Evolutionary conservation across 1,284 basidiomycete genomes (phyloP).

Genomic region (Cutaneotrichosporon cutaneum): DNA sequence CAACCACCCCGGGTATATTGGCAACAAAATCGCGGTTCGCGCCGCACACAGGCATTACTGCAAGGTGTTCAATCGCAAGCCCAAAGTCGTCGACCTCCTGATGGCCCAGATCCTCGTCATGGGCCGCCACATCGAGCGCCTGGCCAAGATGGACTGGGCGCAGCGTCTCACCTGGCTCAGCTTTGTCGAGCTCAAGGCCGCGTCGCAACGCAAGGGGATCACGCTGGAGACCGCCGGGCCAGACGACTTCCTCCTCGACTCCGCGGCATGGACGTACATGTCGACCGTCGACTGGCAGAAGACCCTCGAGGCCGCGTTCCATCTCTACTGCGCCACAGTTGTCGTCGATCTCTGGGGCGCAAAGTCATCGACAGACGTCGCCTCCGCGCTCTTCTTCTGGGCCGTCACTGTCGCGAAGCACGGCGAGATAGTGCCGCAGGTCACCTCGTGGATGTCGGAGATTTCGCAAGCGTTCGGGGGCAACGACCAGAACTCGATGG

Average conservation of each 20-base stretch:
- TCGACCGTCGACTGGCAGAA: conserved; percentile 26
- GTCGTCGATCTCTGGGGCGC: conserved; percentile 32
- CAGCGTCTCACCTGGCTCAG: conserved; percentile 14
- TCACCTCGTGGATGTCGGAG: conserved; percentile 13
- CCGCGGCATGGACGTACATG: conserved; percentile 16
- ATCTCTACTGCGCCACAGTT: conserved; percentile 37
- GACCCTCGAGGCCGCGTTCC: conserved; percentile 27
- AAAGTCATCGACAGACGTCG: conserved; percentile 15
- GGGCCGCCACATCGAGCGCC: conserved; percentile 18
- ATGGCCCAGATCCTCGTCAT: conserved; percentile 23
- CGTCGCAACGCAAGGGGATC: neutral
- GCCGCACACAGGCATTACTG: conserved; percentile 13
- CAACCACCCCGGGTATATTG: conserved; percentile 27
- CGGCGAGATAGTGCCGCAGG: conserved; percentile 13
- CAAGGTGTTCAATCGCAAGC: conserved; percentile 10
- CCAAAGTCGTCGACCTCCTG: conserved; percentile 20
- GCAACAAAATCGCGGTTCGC: conserved; percentile 1
- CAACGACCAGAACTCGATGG: conserved; percentile 5
- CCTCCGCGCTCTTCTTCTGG: conserved; percentile 26
- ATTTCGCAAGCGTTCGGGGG: conserved; percentile 12
- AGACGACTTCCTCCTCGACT: conserved; percentile 21
- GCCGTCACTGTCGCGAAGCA: conserved; percentile 22
- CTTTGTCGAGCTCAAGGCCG: conserved; percentile 11
- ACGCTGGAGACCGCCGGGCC: conserved; percentile 1
- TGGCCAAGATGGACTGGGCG: conserved; percentile 18